Evolutionary conservation across 805 yeast species (phyloP).

Genomic region (Naumovozyma castellii): DNA sequence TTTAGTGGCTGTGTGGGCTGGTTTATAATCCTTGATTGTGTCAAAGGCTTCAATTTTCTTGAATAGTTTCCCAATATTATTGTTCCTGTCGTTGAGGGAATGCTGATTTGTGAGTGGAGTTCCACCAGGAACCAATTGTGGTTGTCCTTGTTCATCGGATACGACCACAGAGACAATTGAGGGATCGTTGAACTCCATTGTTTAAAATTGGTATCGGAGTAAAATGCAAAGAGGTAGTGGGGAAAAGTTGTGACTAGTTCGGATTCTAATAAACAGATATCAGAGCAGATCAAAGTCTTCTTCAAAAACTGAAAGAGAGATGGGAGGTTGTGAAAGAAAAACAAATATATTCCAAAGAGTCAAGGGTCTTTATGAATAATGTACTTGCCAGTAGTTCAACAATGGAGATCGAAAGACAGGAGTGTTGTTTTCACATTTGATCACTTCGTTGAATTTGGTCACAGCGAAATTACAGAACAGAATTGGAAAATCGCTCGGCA

Average conservation of each 20-base stretch:
- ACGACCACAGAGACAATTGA: conserved; percentile 11
- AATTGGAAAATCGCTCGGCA: not conserved
- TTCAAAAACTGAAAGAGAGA: no score
- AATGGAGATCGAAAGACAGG: not conserved
- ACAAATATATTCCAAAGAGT: no score
- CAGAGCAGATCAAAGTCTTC: no score
- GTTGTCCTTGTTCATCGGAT: not conserved
- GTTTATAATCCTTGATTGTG: conserved; percentile 18
- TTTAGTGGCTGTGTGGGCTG: conserved; percentile 7
- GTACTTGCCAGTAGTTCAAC: no score
- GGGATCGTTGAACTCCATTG: conserved; percentile 18
- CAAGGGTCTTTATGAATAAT: no score
- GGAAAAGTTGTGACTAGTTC: no score
- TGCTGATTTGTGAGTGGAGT: not conserved
- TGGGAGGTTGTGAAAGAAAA: no score
- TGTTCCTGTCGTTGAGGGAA: conserved; percentile 1
- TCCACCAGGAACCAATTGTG: no score
- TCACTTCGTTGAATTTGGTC: not conserved
- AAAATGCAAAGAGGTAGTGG: no score
- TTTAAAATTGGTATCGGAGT: not conserved
- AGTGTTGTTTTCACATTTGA: not conserved
- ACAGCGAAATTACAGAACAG: not conserved
- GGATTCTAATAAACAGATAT: no score
- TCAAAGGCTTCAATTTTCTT: conserved; percentile 5
- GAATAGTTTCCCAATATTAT: conserved; percentile 3